These are phyloP conservation scores for Amanita pseudoporphyria DNA, from an alignment of 768 basidiomycete genomes.

Conservation along the genomic window DNA sequence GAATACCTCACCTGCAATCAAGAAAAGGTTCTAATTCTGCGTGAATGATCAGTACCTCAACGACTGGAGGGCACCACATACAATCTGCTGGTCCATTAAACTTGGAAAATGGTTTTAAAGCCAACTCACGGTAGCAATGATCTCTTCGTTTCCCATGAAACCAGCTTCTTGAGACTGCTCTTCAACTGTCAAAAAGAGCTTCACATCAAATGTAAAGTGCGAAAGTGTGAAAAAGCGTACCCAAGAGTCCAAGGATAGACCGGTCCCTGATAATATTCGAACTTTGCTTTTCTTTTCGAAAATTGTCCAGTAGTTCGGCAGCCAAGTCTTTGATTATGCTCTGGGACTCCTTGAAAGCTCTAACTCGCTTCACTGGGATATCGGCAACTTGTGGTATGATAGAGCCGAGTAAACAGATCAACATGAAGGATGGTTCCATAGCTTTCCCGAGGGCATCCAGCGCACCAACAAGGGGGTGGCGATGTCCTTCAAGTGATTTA, in stretches of 20 bases:
- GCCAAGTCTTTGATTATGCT: background rate
- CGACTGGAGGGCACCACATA: background rate
- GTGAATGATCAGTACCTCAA: background rate
- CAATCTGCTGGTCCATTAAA: background rate
- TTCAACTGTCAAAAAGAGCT: background rate
- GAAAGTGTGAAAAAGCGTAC: background rate
- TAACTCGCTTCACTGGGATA: background rate
- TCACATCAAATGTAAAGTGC: background rate
- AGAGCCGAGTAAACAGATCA: background rate
- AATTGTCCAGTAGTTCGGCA: background rate
- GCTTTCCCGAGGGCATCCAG: background rate
- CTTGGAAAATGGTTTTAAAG: background rate
- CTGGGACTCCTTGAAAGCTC: background rate
- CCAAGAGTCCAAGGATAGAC: background rate
- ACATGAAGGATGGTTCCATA: no score
- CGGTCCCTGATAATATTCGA: background rate
- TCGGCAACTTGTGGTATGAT: background rate
- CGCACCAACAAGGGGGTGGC: background rate
- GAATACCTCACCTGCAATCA: background rate
- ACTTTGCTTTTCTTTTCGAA: background rate
- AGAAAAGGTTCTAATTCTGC: background rate
- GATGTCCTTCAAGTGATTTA: background rate
- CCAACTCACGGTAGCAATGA: background rate
- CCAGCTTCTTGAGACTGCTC: background rate
- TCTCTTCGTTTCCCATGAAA: background rate